Base-by-base conservation (phyloP, 805 yeast species). In the Lachancea sp. region DNA sequence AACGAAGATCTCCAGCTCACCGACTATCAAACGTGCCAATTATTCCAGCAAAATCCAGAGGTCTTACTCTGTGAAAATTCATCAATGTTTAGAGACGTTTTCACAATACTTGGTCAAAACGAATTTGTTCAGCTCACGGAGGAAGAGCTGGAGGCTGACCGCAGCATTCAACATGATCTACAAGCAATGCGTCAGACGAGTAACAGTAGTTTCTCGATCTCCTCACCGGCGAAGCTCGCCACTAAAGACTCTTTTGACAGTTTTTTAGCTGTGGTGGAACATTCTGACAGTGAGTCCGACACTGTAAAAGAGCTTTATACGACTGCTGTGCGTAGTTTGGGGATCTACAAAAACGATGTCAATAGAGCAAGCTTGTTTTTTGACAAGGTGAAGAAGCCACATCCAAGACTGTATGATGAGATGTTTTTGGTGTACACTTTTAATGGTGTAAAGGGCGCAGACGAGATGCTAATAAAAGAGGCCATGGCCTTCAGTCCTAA, bases 351-450 rank as follows among this genome's bases (percentile, higher is more conserved):
- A 22, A 19, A 30, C 15, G 22, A 40, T 15, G 3, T 40, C 3
- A 7, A 22, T 3, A 40, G 15, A 16, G 43, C 43, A 30, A 10
- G 3, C 15, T 8, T 5, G 17, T 31, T 30, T 11, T 39, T 39
- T 16, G 27, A 18, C 17, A 19, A 19, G 29, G 16, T 30, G 3
- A 11, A n/a, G 11, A 19, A 9, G 6, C 35, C 34, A 16, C 9
- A 12, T 6, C 34, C 5, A 12, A 25, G 20, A 11, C n/a, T 40
- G 11, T 75, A 70, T 59, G 59, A 64, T 29, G 67, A 69, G 29
- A 51, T 74, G 46, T 66, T 73, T 20, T 66, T 69, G 41, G 60
- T 67, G 7, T 68, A 69, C 19, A 61, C 72, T 36, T 70, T 66
- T 52, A 70, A 69, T 38, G 65, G 75, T 2, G 67, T 70, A 26